A percentile compares a stretch with the other conserved stretches of the same genome.
These are phyloP conservation scores for Colletotrichum eremochloae DNA, from an alignment of 2,329 filamentous ascomycete genomes.

Conservation along the genomic window DNA sequence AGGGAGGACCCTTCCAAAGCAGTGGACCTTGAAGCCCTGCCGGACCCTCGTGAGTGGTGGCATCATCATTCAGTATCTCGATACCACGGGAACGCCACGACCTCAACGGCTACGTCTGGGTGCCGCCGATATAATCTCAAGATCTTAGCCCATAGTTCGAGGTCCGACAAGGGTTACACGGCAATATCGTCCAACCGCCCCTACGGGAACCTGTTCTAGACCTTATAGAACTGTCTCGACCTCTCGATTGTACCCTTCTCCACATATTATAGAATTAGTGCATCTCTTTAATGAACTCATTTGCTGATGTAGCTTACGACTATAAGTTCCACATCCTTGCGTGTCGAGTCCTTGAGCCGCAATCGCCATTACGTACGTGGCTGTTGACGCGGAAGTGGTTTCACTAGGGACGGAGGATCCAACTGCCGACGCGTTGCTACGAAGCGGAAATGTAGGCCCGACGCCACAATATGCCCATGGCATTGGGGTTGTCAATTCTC, in stretches of 20 bases:
- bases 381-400: not conserved
- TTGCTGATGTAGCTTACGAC: not conserved
- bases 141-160: not conserved
- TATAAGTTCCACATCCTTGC: slow-evolving; percentile 4
- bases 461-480: not conserved
- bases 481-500: slow-evolving; percentile 5
- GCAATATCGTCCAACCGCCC: not conserved
- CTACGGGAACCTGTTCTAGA: not conserved
- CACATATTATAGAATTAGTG: not conserved
- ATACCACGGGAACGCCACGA: not conserved
- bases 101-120: not conserved
- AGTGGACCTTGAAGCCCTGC: not conserved
- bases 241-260: not conserved
- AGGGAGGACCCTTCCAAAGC: not conserved
- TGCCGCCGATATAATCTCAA: not conserved
- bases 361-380: not conserved
- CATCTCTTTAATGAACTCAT: not conserved
- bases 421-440: not conserved
- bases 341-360: not conserved
- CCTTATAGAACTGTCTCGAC: not conserved
- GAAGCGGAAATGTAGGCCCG: not conserved
- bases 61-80: not conserved
- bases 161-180: not conserved
- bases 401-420: not conserved
- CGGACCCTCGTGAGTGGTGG: no score